Evolutionary conservation across 2,329 filamentous ascomycete genomes (phyloP).

Genomic region (Sporothrix brasiliensis): DNA sequence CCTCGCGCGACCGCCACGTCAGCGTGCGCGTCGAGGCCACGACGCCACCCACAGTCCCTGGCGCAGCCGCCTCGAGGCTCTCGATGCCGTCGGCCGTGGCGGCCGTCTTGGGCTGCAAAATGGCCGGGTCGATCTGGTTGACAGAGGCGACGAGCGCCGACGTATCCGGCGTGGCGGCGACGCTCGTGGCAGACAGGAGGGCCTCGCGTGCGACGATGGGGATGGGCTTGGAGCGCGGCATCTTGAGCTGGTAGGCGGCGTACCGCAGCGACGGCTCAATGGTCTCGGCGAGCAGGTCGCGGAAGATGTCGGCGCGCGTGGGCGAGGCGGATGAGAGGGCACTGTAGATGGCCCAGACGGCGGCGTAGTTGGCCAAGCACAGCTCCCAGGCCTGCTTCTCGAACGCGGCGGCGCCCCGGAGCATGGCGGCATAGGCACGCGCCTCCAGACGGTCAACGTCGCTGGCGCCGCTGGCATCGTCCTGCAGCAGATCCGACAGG

Average conservation of each 20-base stretch:
- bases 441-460: constrained; percentile 79
- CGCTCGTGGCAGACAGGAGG: constrained; percentile 67
- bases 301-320: constrained; percentile 74
- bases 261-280: constrained; percentile 94
- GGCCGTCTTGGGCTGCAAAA: constrained; percentile 60
- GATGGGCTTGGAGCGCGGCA: constrained; percentile 82
- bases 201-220: constrained; percentile 75
- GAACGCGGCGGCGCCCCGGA: constrained; percentile 77
- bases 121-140: constrained; percentile 68
- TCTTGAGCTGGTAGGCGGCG: constrained; percentile 87
- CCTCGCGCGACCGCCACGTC: constrained; percentile 81
- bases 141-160: constrained; percentile 65
- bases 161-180: constrained; percentile 70
- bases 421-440: constrained; percentile 75
- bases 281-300: constrained; percentile 80
- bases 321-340: constrained; percentile 64
- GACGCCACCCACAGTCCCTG: constrained; percentile 39
- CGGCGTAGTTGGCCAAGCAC: constrained; percentile 75
- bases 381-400: constrained; percentile 85
- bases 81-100: constrained; percentile 45
- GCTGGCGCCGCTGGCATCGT: constrained; percentile 67
- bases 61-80: constrained; percentile 42
- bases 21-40: constrained; percentile 71
- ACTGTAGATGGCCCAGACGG: constrained; percentile 79
- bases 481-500: constrained; percentile 67